phyloP scores from a whole-genome alignment of 495 filamentous ascomycete species.

The Penicillium soppii region DNA sequence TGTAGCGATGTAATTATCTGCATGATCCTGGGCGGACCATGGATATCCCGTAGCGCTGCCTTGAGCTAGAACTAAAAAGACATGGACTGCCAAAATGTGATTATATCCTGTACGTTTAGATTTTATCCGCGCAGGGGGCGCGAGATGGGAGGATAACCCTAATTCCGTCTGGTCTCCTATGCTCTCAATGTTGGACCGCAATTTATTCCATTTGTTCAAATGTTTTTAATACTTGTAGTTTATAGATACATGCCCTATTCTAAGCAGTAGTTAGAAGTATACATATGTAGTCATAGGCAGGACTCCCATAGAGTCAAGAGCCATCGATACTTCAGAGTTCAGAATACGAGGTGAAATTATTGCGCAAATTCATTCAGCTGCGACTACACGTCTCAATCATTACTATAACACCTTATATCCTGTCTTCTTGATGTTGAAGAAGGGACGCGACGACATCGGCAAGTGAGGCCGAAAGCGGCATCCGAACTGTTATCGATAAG shows the following conservation, averaged over 20 bases:
- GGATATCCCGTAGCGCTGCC: slow-evolving; percentile 8
- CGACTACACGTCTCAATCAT: too few species aligned
- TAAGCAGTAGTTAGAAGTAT: too few species aligned
- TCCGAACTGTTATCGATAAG: slow-evolving; percentile 46
- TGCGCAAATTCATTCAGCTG: too few species aligned
- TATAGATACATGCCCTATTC: too few species aligned
- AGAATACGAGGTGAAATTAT: too few species aligned
- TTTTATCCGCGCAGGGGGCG: slow-evolving; percentile 42
- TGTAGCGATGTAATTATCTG: slow-evolving; percentile 27
- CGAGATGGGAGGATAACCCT: slow-evolving; percentile 30
- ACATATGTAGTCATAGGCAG: too few species aligned
- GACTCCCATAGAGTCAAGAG: too few species aligned
- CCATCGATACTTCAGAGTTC: too few species aligned
- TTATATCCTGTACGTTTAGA: slow-evolving; percentile 55
- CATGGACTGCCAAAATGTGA: slow-evolving; percentile 40
- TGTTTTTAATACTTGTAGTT: not conserved
- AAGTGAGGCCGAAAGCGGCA: slow-evolving; percentile 37
- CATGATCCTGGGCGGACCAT: slow-evolving; percentile 15
- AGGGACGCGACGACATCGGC: slow-evolving; percentile 8
- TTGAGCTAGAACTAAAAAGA: slow-evolving; percentile 6
- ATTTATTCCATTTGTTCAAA: slow-evolving; percentile 33
- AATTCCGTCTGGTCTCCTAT: slow-evolving; percentile 31
- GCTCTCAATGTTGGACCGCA: slow-evolving; percentile 33
- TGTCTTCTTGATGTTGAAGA: too few species aligned
- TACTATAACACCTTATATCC: too few species aligned